phyloP scores from a whole-genome alignment of 2,329 filamentous ascomycete genomes.

The Fusarium succisae region DNA sequence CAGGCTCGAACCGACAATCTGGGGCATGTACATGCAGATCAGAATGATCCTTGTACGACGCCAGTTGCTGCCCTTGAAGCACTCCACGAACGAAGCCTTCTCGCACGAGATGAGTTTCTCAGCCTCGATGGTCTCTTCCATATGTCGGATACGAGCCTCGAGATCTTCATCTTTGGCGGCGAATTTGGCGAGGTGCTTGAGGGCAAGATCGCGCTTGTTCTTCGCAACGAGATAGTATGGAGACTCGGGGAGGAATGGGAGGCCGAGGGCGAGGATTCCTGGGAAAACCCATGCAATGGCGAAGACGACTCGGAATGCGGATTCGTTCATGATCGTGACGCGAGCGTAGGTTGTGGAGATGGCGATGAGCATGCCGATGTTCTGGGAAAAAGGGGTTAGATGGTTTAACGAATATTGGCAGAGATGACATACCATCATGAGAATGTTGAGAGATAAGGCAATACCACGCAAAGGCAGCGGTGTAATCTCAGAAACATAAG shows the following conservation, averaged over 20 bases:
- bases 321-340: background rate
- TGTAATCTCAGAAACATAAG: constrained; percentile 5
- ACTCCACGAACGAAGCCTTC: constrained; percentile 12
- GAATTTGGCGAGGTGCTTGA: background rate
- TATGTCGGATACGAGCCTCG: background rate
- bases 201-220: background rate
- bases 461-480: constrained; percentile 2
- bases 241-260: constrained; percentile 17
- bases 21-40: constrained; percentile 22
- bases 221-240: constrained; percentile 19
- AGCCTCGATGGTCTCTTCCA: background rate
- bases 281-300: constrained; percentile 11
- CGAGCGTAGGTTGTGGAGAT: background rate
- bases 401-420: no score
- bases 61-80: constrained; percentile 17
- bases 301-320: constrained; percentile 4
- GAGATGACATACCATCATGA: background rate
- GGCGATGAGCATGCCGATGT: background rate
- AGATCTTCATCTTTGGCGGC: background rate
- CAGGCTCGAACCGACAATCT: constrained; percentile 3
- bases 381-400: background rate
- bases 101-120: background rate
- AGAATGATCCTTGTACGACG: constrained; percentile 15
- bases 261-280: constrained; percentile 6
- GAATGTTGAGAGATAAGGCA: background rate